Evolutionary conservation across 2,329 filamentous ascomycete species (phyloP).

Genomic region (Pseudophaeomoniella oleicola): DNA sequence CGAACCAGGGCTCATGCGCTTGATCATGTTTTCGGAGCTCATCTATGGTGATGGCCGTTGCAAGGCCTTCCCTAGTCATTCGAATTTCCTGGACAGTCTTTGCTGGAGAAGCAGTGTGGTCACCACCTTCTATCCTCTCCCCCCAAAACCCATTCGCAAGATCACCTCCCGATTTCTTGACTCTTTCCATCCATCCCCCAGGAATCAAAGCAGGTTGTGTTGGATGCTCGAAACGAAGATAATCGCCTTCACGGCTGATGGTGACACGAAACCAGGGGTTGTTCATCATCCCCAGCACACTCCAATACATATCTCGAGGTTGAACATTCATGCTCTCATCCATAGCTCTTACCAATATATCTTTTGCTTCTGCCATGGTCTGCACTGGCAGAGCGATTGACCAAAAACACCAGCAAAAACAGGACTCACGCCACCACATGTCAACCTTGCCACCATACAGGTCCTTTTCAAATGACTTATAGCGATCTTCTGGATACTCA

Average conservation of each 20-base stretch:
- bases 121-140: slow-evolving; percentile 46
- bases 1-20: slow-evolving; percentile 65
- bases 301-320: slow-evolving; percentile 93
- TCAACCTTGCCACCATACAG: slow-evolving; percentile 67
- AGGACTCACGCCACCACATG: slow-evolving; percentile 65
- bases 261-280: slow-evolving; percentile 83
- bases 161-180: slow-evolving; percentile 71
- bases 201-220: slow-evolving; percentile 64
- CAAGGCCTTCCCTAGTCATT: slow-evolving; percentile 58
- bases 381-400: slow-evolving; percentile 50
- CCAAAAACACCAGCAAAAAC: slow-evolving; percentile 93
- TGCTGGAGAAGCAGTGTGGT: slow-evolving; percentile 24
- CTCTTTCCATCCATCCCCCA: slow-evolving; percentile 85
- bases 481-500: slow-evolving; percentile 72
- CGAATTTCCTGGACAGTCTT: slow-evolving; percentile 52
- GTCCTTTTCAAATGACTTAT: slow-evolving; percentile 48
- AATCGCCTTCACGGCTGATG: slow-evolving; percentile 52
- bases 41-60: slow-evolving; percentile 50
- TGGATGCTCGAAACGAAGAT: slow-evolving; percentile 71
- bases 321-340: slow-evolving; percentile 79
- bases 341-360: slow-evolving; percentile 74
- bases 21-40: slow-evolving; percentile 56
- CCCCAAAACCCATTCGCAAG: slow-evolving; percentile 76
- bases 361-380: slow-evolving; percentile 49
- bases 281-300: slow-evolving; percentile 93